Conservation (phyloP, 345 rosid genomes). For the Schrenkiella parvula region DNA sequence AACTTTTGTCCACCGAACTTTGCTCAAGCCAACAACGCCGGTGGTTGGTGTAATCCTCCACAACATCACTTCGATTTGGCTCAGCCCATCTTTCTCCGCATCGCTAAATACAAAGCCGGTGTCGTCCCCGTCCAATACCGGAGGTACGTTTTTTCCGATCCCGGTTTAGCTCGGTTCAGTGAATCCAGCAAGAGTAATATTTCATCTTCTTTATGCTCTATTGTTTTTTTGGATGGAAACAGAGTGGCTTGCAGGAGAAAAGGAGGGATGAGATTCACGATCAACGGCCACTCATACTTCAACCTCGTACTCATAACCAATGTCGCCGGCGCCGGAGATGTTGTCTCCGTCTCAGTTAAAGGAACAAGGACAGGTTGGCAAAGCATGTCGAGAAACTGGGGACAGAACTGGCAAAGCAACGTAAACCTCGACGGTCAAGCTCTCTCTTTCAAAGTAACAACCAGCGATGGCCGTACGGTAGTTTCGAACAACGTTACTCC, state of each 20-base stretch:
- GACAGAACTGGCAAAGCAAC: slow-evolving; percentile 67
- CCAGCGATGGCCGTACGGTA: slow-evolving; percentile 47
- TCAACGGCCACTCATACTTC: slow-evolving; percentile 67
- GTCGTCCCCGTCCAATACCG: slow-evolving; percentile 67
- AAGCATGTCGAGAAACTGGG: slow-evolving; percentile 61
- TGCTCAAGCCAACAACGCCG: slow-evolving; percentile 64
- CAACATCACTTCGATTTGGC: slow-evolving; percentile 74
- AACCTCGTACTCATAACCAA: slow-evolving; percentile 58
- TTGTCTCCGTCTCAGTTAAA: slow-evolving; percentile 40
- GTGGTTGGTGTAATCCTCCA: slow-evolving; percentile 91
- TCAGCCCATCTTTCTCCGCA: slow-evolving; percentile 74
- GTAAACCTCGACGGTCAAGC: slow-evolving; percentile 49
- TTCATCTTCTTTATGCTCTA: background rate
- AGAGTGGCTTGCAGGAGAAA: slow-evolving; percentile 50
- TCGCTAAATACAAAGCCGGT: slow-evolving; percentile 72
- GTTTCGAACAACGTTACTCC: slow-evolving; percentile 44
- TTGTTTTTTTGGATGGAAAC: background rate
- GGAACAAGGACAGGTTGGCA: slow-evolving; percentile 51
- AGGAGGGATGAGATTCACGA: slow-evolving; percentile 53
- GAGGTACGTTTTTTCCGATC: slow-evolving; percentile 39
- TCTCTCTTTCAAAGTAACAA: slow-evolving; percentile 55
- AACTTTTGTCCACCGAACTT: slow-evolving; percentile 81
- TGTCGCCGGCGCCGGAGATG: slow-evolving; percentile 60
- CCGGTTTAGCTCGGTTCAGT: slow-evolving; percentile 2
- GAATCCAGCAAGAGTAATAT: too few species aligned